phyloP scores from a whole-genome alignment of 2,329 filamentous ascomycete genomes.

The Xylariaceae sp. region DNA sequence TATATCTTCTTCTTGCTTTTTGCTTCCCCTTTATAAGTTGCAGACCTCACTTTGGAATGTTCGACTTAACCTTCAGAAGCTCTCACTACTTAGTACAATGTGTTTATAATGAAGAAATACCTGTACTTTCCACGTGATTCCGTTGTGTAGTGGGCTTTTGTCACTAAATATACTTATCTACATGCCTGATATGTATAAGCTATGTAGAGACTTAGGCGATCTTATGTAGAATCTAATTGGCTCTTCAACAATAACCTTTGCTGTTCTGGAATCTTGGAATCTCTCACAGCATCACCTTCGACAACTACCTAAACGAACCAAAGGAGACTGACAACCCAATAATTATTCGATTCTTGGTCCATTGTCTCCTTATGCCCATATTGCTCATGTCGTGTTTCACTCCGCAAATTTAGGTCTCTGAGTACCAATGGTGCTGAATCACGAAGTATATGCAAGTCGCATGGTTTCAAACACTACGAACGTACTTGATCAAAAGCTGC shows the following conservation, averaged over 20 bases:
- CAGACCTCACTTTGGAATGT: no score
- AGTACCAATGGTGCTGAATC: background rate
- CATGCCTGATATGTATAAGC: background rate
- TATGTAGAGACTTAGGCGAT: background rate
- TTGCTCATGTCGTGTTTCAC: background rate
- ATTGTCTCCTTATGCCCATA: background rate
- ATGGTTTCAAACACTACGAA: background rate
- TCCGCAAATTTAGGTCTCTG: background rate
- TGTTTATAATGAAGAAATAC: no score
- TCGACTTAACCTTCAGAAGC: no score
- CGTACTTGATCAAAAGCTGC: slow-evolving; percentile 1
- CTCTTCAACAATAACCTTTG: background rate
- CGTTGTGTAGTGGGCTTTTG: no score
- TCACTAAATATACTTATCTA: background rate
- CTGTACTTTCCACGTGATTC: no score
- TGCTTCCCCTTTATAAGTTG: no score
- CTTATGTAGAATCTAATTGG: background rate
- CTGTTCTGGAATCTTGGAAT: background rate
- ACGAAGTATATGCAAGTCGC: background rate
- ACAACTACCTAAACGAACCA: background rate
- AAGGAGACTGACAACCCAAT: background rate
- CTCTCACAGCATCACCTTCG: background rate
- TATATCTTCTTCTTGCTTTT: no score
- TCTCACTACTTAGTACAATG: no score
- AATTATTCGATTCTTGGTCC: background rate